phyloP scores from a whole-genome alignment of 2,329 filamentous ascomycete genomes.

The Microdochium trichocladiopsis region DNA sequence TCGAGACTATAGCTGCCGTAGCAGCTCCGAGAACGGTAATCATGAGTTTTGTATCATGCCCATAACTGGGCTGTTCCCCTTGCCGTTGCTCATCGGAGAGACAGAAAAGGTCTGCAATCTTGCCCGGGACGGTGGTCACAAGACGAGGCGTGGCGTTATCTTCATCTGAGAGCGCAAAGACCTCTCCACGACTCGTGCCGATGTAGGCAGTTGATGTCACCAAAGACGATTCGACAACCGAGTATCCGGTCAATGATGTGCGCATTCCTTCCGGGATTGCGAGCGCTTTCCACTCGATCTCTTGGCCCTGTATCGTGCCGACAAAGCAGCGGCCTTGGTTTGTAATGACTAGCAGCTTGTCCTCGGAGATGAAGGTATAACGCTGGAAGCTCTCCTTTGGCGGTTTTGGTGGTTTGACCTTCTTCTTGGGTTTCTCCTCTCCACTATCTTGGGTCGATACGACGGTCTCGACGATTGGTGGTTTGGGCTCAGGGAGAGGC shows the following conservation, averaged over 20 bases:
- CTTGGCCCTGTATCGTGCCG: constrained; percentile 23
- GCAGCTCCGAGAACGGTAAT: constrained; percentile 38
- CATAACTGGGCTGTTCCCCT: not conserved
- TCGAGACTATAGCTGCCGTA: constrained; percentile 32
- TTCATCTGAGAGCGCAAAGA: constrained; percentile 34
- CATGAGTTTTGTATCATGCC: constrained; percentile 24
- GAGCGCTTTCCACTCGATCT: constrained; percentile 36
- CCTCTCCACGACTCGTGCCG: constrained; percentile 38
- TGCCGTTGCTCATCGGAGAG: constrained; percentile 16
- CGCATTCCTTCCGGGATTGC: constrained; percentile 22
- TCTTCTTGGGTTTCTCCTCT: constrained; percentile 12
- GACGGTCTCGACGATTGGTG: no score
- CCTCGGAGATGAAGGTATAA: constrained; percentile 54
- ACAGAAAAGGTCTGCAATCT: constrained; percentile 43
- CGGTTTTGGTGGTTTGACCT: constrained; percentile 26
- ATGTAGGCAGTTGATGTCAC: constrained; percentile 32
- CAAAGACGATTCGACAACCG: constrained; percentile 33
- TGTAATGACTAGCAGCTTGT: constrained; percentile 48
- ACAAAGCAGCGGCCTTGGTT: constrained; percentile 53
- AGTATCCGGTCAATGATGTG: constrained; percentile 36
- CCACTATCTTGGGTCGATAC: no score
- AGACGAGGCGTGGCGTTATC: constrained; percentile 17
- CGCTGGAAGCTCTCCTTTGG: constrained; percentile 44
- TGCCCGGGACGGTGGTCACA: constrained; percentile 33
- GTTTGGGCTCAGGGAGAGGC: no score